Base-by-base conservation (phyloP, 345 rosid genomes). In the Cardiospermum halicacabum region DNA sequence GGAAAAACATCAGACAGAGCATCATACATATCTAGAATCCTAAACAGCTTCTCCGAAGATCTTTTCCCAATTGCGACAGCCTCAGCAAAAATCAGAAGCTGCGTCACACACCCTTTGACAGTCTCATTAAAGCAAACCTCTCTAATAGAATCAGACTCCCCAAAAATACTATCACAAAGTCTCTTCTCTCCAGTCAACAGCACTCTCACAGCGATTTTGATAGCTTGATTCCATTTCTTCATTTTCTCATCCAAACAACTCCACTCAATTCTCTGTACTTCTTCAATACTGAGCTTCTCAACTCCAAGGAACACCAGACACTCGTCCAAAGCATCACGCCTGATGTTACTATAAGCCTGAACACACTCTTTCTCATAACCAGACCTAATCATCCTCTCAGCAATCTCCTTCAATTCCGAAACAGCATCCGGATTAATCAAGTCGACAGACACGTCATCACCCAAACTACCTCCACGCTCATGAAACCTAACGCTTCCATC, bases 331-430 rank as follows among this genome's bases (percentile, higher is more conserved):
- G 85, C 89, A 18, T 84, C 99, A 31, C 95, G 85, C 65, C 99
- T 70, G 47, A 94, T 90, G 3, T 68, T 80, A 64, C 84, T 77
- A 53, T 94, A 94, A 27, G 80, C 96, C 82, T 94, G 97, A 62
- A 88, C 89, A 68, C 96, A 91, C 82, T 94, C 99, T 61, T 84
- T 91, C 72, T 89, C 99, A 9, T 94, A 94, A n/a, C 92, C 86
- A 16, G 99, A 74, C 53, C 87, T 77, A 51, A 88, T 81, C 99
- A 94, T 94, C 65, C 99, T 74, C 12, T 91, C 91, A 0, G 93
- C 96, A 58, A 94, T 94, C 76, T 83, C 89, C 72, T 66, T 89
- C 83, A 91, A 73, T 31, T 85, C 91, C 57, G 32, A 69, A 48
- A 87, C 77, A 0, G 89, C 88, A 48, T 80, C 87, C 3, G 80